phyloP scores from a whole-genome alignment of 176 grass and related monocot genomes.

The Chloris gayana region DNA sequence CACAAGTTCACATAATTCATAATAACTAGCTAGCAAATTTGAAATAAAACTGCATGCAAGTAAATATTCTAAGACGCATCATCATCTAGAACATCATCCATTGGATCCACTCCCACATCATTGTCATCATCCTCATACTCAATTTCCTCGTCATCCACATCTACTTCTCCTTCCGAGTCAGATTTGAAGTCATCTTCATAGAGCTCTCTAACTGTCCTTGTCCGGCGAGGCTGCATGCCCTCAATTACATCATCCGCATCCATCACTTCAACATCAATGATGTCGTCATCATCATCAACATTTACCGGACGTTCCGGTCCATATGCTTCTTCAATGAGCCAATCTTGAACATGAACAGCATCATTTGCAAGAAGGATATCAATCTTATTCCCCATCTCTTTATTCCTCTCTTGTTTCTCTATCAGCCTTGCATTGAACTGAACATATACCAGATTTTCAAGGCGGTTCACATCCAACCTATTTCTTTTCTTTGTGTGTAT shows the following conservation, averaged over 20 bases:
- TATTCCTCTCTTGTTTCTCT: neutral
- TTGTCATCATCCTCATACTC: neutral
- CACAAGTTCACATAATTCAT: too few relatives aligned
- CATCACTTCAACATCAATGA: neutral
- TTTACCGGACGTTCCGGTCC: neutral
- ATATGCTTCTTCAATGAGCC: slow-evolving; percentile 1
- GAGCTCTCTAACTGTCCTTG: neutral
- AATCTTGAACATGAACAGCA: slow-evolving; percentile 4
- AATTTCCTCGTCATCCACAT: neutral
- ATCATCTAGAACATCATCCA: too few relatives aligned
- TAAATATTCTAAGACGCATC: too few relatives aligned
- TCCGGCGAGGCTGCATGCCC: neutral
- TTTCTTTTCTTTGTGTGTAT: slow-evolving; percentile 15
- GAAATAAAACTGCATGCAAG: too few relatives aligned
- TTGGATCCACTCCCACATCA: too few relatives aligned
- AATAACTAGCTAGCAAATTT: too few relatives aligned
- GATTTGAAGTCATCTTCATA: slow-evolving; percentile 6
- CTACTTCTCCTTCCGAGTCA: neutral
- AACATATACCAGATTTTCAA: neutral
- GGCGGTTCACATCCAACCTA: neutral
- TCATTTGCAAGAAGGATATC: neutral
- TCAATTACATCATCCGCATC: neutral
- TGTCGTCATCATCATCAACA: neutral
- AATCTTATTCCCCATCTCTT: neutral
- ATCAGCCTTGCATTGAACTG: slow-evolving; percentile 4